phyloP scores from a whole-genome alignment of 768 basidiomycete genomes.

The Mycena indigotica region DNA sequence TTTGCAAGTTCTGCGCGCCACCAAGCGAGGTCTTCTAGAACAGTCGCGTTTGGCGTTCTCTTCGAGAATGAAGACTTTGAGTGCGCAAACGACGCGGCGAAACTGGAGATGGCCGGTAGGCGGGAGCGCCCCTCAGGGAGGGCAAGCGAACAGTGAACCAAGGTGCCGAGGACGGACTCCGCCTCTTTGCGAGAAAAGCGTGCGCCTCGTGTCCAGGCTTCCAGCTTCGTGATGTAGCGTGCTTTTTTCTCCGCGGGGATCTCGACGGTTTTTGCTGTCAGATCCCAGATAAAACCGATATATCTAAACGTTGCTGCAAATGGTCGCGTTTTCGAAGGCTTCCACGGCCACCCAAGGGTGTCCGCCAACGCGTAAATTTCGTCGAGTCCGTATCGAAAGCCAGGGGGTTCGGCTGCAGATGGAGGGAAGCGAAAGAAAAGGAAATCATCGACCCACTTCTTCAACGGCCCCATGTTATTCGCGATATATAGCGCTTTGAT shows the following conservation, averaged over 20 bases:
- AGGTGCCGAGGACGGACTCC: constrained; percentile 34
- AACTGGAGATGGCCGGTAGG: constrained; percentile 32
- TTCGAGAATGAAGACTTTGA: constrained; percentile 14
- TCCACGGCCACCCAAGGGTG: constrained; percentile 39
- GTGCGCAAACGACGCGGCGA: constrained; percentile 27
- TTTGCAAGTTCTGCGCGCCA: constrained; percentile 22
- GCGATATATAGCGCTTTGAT: too few species aligned
- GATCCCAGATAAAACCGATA: constrained; percentile 41
- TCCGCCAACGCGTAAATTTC: constrained; percentile 27
- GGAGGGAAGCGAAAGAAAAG: too few species aligned
- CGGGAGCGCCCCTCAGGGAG: constrained; percentile 31
- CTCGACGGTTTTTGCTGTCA: constrained; percentile 28
- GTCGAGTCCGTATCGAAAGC: constrained; percentile 26
- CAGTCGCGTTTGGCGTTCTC: constrained; percentile 15
- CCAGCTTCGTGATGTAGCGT: constrained; percentile 33
- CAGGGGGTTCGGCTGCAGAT: too few species aligned
- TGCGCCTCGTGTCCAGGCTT: constrained; percentile 25
- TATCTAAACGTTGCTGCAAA: constrained; percentile 34
- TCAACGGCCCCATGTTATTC: too few species aligned
- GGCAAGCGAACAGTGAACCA: constrained; percentile 39
- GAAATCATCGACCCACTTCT: too few species aligned
- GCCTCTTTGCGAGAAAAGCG: constrained; percentile 6
- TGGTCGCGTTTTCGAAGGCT: constrained; percentile 28
- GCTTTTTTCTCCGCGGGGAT: constrained; percentile 33
- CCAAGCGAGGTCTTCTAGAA: constrained; percentile 29